These are phyloP conservation scores for Jimgerdemannia lactiflua DNA, from an alignment of 192 early-diverging fungal genomes.

Conservation along the genomic window DNA sequence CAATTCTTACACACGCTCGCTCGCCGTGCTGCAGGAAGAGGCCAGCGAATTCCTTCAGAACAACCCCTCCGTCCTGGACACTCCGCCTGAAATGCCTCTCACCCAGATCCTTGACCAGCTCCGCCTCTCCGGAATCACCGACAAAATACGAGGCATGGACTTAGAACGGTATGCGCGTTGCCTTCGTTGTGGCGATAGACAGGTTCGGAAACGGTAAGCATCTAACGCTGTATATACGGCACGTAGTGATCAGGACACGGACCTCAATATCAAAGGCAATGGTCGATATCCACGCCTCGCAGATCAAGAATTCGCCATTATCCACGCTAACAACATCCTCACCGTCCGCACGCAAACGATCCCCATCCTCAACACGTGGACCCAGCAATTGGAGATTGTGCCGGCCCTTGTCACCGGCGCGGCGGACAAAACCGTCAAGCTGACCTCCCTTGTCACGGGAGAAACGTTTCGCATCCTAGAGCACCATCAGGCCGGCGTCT, in stretches of 20 bases:
- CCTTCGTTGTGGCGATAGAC: background rate
- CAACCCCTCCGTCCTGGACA: constrained; percentile 36
- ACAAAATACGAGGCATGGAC: constrained; percentile 2
- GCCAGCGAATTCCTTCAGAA: constrained; percentile 23
- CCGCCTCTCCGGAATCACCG: constrained; percentile 4
- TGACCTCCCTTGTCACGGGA: constrained; percentile 41
- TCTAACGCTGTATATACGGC: background rate
- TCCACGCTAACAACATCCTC: constrained; percentile 62
- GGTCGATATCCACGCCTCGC: constrained; percentile 34
- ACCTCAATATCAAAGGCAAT: constrained; percentile 23
- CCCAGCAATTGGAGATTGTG: constrained; percentile 22
- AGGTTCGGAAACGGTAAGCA: background rate
- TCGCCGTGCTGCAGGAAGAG: constrained; percentile 8
- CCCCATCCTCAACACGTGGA: constrained; percentile 21
- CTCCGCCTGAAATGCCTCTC: constrained; percentile 24
- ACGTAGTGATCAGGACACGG: constrained; percentile 35
- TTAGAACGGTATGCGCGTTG: constrained; percentile 7
- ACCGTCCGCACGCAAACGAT: constrained; percentile 21
- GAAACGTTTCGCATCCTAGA: constrained; percentile 34
- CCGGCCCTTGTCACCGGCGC: constrained; percentile 47
- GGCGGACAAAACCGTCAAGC: constrained; percentile 59
- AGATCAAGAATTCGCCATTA: constrained; percentile 24
- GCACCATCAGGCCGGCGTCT: constrained; percentile 55
- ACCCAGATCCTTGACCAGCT: constrained; percentile 38
- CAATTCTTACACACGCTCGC: constrained; percentile 3